Evolutionary conservation across 1,284 basidiomycete species (phyloP), one percentile per base, ranked within the genome.

Genomic region (Moniliophthora roreri): DNA sequence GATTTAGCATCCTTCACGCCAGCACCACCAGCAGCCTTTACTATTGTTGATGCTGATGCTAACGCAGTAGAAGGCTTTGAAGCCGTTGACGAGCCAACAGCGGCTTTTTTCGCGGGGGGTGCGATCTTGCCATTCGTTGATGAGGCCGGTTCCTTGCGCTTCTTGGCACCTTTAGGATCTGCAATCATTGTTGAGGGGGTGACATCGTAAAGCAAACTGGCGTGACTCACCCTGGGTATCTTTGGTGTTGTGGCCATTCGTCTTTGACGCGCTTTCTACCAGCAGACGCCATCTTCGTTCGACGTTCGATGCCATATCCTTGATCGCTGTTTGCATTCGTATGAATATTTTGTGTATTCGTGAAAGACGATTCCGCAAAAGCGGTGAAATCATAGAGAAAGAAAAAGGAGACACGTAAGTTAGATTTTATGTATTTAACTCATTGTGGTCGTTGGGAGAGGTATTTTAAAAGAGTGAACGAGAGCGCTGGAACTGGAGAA

Each of bases 291-390:
- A 92, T 74, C 83, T 84, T 66, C 80, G 82, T 73, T 90, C 87
- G 73, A 92, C 76, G 73, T 89, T 91, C 66, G 81, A 81, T 63
- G 90, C 89, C 86, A 92, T 89, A 75, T 92, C 90, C 84, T 89
- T 89, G 85, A 91, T 83, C 71, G 89, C 89, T 91, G 76, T 72
- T 63, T 64, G 60, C 64, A 66, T 28, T 20, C 34, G 48, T 40
- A 48, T 51, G 46, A 35, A 13, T 36, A 42, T 46, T 46, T 23
- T 46, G 28, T 28, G 24, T 23, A 46, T 46, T 46, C 24, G 44
- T 28, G 44, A 24, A 46, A 11, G 16, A 28, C 44, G 28, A 46
- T 35, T 40, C 34, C 46, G 37, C 44, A 35, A 49, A 44, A 53
- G 44, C 38, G n/a, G n/a, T n/a, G 34, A 49, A 34, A 36, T 9